Evolutionary conservation across 768 basidiomycete species (phyloP).

Genomic region (Phylloporus sp.): DNA sequence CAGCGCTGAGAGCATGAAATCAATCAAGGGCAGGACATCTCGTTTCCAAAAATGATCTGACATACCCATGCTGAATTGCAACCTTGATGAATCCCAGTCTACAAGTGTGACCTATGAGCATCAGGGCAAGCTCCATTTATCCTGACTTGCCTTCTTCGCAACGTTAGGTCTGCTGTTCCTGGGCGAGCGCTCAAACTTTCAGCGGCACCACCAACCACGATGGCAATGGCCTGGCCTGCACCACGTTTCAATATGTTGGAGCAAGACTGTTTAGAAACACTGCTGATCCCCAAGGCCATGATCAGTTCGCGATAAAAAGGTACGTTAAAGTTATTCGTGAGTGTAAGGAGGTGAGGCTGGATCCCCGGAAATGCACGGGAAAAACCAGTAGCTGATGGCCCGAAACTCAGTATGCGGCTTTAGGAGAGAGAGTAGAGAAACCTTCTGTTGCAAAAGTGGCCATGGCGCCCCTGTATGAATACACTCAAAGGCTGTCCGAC

Average conservation of each 20-base stretch:
- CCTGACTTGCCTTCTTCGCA: constrained; percentile 55
- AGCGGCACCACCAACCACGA: constrained; percentile 95
- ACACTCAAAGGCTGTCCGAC: background rate
- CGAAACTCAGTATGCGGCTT: background rate
- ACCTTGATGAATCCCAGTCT: constrained; percentile 95
- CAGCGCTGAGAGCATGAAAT: constrained; percentile 54
- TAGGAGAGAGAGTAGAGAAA: constrained; percentile 23
- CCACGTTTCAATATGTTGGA: constrained; percentile 74
- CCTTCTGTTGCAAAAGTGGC: constrained; percentile 97
- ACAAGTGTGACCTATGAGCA: background rate
- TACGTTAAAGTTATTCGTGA: constrained; percentile 84
- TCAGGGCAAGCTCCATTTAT: background rate
- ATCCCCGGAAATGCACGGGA: constrained; percentile 88
- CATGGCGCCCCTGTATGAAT: constrained; percentile 70
- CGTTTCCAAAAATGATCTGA: background rate
- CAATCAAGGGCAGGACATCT: constrained; percentile 1
- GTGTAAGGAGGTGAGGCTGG: constrained; percentile 87
- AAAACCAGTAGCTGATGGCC: constrained; percentile 77
- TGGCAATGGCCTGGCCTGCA: constrained; percentile 73
- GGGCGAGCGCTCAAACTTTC: constrained; percentile 93
- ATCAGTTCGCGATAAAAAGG: constrained; percentile 93
- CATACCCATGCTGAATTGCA: constrained; percentile 84
- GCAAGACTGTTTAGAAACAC: constrained; percentile 88
- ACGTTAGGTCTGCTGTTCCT: constrained; percentile 90
- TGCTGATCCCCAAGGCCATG: constrained; percentile 83